phyloP scores from a whole-genome alignment of 1,284 basidiomycete species.

The Austropuccinia psidii region DNA sequence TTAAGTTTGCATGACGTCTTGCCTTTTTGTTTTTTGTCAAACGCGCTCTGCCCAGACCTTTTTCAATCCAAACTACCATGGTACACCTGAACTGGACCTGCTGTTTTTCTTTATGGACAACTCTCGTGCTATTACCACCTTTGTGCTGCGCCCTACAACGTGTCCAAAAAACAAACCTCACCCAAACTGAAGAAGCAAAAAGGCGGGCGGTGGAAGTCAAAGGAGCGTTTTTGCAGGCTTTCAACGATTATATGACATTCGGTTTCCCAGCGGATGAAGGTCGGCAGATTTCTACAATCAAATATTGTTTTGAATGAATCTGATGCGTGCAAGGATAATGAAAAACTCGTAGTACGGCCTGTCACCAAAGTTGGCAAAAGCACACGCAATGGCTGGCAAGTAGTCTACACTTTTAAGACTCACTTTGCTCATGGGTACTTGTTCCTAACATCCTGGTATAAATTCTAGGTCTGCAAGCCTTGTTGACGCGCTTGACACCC shows the following conservation, averaged over 20 bases:
- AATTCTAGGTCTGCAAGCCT: constrained; percentile 25
- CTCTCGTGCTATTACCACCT: too few relatives aligned
- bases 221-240: constrained; percentile 7
- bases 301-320: neutral
- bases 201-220: constrained; percentile 10
- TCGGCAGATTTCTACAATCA: neutral
- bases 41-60: too few relatives aligned
- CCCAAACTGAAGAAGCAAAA: constrained; percentile 25
- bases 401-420: neutral
- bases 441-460: neutral
- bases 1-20: too few relatives aligned
- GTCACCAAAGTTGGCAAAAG: constrained; percentile 13
- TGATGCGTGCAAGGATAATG: too few relatives aligned
- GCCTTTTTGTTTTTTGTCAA: too few relatives aligned
- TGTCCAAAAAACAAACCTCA: constrained; percentile 11
- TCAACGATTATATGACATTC: constrained; percentile 27
- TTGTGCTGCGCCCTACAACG: neutral
- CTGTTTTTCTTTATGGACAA: too few relatives aligned
- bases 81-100: too few relatives aligned
- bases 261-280: constrained; percentile 27
- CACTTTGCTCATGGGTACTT: neutral
- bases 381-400: constrained; percentile 35
- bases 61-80: too few relatives aligned
- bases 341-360: constrained; percentile 12
- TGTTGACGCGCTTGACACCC: constrained; percentile 30